Evolutionary conservation across 1,284 basidiomycete species (phyloP).

Genomic region (Golubevia sp.): DNA sequence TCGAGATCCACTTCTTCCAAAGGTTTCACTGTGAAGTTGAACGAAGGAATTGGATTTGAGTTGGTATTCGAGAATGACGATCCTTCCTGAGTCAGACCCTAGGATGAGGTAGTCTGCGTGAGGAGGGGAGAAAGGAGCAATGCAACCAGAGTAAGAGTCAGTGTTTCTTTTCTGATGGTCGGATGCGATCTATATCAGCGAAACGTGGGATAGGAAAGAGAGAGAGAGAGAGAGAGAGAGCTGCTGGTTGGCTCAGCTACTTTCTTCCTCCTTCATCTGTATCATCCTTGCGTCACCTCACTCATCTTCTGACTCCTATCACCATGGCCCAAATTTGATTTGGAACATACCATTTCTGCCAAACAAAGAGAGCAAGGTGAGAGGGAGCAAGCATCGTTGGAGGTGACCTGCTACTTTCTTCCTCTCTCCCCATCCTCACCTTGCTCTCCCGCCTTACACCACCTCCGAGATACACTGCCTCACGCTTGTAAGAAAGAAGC

Average conservation of each 20-base stretch:
- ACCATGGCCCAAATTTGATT: too few species aligned
- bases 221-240: not conserved
- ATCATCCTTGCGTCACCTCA: too few species aligned
- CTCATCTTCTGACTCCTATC: too few species aligned
- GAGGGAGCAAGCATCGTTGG: too few species aligned
- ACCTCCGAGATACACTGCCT: too few species aligned
- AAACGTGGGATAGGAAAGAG: not conserved
- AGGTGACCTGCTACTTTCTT: too few species aligned
- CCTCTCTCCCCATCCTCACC: too few species aligned
- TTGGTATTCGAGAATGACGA: constrained; percentile 54
- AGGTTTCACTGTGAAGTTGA: constrained; percentile 55
- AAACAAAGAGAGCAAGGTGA: too few species aligned
- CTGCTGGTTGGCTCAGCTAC: not conserved
- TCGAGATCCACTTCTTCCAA: constrained; percentile 52
- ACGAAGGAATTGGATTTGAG: constrained; percentile 35
- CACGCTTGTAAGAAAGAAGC: not conserved
- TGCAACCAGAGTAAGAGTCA: not conserved
- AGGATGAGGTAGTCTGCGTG: constrained; percentile 52
- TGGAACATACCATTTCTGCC: too few species aligned
- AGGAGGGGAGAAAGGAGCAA: not conserved
- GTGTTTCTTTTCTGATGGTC: too few species aligned
- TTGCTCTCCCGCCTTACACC: not conserved
- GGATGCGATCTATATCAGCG: too few species aligned
- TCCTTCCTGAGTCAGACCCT: constrained; percentile 55
- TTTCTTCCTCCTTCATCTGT: too few species aligned